Evolutionary conservation across 768 basidiomycete species (phyloP).

Genomic region (Leccinum uliginosum): DNA sequence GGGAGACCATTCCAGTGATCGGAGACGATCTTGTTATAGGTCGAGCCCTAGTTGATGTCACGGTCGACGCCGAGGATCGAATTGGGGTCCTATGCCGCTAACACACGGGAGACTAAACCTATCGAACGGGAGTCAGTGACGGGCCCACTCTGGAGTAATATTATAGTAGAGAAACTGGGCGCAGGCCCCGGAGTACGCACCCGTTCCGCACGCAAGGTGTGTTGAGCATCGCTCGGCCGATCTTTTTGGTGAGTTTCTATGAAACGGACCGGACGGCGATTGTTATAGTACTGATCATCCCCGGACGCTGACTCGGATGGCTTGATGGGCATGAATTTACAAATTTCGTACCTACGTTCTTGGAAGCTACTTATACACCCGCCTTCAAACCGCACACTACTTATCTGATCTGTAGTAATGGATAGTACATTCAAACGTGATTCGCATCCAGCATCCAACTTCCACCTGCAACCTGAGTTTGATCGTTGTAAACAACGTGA

Average conservation of each 20-base stretch:
- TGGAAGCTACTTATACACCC: no score
- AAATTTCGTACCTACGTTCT: no score
- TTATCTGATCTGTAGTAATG: no score
- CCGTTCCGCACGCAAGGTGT: slow-evolving; percentile 70
- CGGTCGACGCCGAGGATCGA: slow-evolving; percentile 53
- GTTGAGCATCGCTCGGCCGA: slow-evolving; percentile 26
- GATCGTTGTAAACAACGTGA: no score
- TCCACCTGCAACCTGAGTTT: no score
- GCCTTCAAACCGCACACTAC: no score
- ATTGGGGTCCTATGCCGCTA: slow-evolving; percentile 57
- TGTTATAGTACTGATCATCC: slow-evolving; percentile 18
- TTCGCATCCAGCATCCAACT: no score
- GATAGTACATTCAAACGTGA: no score
- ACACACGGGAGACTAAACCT: slow-evolving; percentile 62
- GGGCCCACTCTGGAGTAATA: no score
- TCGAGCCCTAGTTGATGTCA: slow-evolving; percentile 71
- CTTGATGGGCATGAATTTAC: no score
- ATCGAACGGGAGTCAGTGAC: neutral
- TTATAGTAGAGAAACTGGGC: neutral
- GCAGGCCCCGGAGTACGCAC: slow-evolving; percentile 25
- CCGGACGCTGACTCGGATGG: no score
- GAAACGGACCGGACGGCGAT: slow-evolving; percentile 12
- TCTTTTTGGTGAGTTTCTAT: slow-evolving; percentile 16
- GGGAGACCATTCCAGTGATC: slow-evolving; percentile 53
- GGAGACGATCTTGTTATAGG: slow-evolving; percentile 53